Percentiles rank a stretch among this genome's conserved stretches.
Evolutionary conservation across 2,329 filamentous ascomycete genomes (phyloP).

Genomic region (Chaetomium sp.): DNA sequence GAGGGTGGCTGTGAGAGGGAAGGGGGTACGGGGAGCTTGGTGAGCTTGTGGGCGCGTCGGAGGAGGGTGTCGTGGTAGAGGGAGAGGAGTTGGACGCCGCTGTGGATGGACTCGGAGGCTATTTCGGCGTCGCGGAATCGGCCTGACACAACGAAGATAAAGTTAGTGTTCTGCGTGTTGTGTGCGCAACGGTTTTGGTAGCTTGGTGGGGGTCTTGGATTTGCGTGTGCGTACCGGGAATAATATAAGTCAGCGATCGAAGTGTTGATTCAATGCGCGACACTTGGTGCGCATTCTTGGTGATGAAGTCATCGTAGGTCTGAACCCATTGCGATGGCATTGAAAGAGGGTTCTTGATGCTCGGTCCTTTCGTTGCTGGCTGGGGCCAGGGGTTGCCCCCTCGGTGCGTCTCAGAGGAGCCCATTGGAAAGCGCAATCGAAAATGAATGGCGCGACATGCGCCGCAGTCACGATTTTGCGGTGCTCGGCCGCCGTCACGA

Average conservation of each 20-base stretch:
- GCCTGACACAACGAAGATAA: slow-evolving; percentile 38
- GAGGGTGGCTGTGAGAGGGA: slow-evolving; percentile 45
- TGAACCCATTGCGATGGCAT: slow-evolving; percentile 60
- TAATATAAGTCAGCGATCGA: slow-evolving; percentile 89
- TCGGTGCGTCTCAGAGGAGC: slow-evolving; percentile 7
- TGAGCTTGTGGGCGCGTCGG: slow-evolving; percentile 54
- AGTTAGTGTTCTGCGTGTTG: neutral
- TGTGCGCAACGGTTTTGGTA: neutral
- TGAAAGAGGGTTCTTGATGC: slow-evolving; percentile 32
- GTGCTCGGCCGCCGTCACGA: too few relatives aligned
- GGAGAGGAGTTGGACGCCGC: slow-evolving; percentile 80
- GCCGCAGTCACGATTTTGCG: too few relatives aligned
- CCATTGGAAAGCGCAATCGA: slow-evolving; percentile 9
- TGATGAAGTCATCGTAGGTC: slow-evolving; percentile 84
- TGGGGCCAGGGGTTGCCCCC: neutral
- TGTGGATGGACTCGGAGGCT: slow-evolving; percentile 87
- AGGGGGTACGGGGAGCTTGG: slow-evolving; percentile 40
- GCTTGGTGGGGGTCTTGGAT: neutral
- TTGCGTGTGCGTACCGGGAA: slow-evolving; percentile 39
- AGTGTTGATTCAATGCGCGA: slow-evolving; percentile 92
- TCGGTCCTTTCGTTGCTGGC: neutral
- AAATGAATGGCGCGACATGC: neutral
- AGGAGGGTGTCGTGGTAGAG: slow-evolving; percentile 90
- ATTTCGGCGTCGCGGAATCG: slow-evolving; percentile 90
- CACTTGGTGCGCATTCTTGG: slow-evolving; percentile 88